Base-by-base conservation (phyloP, 352 stramenopile genomes). In the Globisporangium cystogenes region DNA sequence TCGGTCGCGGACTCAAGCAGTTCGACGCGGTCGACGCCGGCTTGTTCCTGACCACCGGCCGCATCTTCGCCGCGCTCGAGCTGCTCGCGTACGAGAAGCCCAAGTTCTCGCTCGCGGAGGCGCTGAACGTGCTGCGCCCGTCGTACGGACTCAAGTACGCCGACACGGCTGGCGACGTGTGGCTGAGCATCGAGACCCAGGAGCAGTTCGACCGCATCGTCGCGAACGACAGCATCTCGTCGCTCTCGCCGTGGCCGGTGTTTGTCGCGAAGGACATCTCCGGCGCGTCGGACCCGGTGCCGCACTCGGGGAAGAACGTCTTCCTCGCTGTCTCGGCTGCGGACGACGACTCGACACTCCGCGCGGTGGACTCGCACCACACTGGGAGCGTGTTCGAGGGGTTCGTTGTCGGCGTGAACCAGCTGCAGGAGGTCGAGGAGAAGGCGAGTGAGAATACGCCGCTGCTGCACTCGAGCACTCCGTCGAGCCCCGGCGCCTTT, bases 181-280 rank as follows among this genome's bases (percentile, higher is more conserved):
- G 81, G 81, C 88, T 91, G 42, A 88, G 81, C 54, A 88, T 91
- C 55, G 81, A 91, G 67, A 89, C 81, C 7, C 70, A 89, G 62
- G 78, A 89, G 64, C 81, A 91, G 53, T 62, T 89, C 42, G 81
- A 76, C 16, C 87, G 82, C 51, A 91, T 51, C 20, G 46, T 51
- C 27, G 46, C 78, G 23, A 71, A 87, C 62, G 77, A 91, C 60
- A 87, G 65, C 42, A 67, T 83, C 4, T 64, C 77, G 3, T 72
- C 82, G 27, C 57, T 91, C 2, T 88, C 76, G 27, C 81, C 81
- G 5, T 91, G 81, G 81, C 88, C 76, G 5, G 77, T 91, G 18
- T 89, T 91, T 54, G 67, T 91, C 18, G 77, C 81, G 11, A 51
- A 51, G 15, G 46, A 49, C 44, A 18, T 49, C 24, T 24, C 24